These are phyloP conservation scores for Cardamine chenopodiifolia DNA, from an alignment of 345 rosid species.

Conservation along the genomic window DNA sequence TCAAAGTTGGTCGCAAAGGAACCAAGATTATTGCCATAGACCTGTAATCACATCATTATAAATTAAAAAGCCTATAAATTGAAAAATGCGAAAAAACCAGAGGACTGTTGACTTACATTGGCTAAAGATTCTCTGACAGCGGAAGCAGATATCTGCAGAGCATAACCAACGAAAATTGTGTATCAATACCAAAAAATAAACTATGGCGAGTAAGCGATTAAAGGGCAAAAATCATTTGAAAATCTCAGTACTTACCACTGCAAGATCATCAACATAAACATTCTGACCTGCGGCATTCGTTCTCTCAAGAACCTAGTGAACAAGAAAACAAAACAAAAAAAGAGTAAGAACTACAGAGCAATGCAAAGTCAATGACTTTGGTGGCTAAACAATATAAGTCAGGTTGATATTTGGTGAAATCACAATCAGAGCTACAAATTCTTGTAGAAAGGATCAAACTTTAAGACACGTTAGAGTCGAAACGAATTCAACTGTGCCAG, in stretches of 20 bases:
- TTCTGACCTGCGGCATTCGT: conserved; percentile 48
- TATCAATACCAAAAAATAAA: conserved; percentile 1
- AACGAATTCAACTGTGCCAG: background rate
- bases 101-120: conserved; percentile 61
- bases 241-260: conserved; percentile 51
- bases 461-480: conserved; percentile 16
- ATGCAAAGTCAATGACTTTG: conserved; percentile 25
- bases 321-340: conserved; percentile 18
- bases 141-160: conserved; percentile 77
- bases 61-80: background rate
- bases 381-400: background rate
- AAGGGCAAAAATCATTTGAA: background rate
- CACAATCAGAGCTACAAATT: conserved; percentile 11
- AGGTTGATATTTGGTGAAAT: background rate
- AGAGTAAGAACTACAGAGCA: conserved; percentile 4
- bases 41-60: conserved; percentile 52
- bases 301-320: conserved; percentile 69
- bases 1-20: conserved; percentile 71
- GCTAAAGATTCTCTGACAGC: conserved; percentile 87
- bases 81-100: background rate
- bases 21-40: conserved; percentile 70
- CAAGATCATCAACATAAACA: conserved; percentile 66
- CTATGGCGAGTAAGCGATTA: background rate
- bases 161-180: conserved; percentile 1
- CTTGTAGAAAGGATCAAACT: conserved; percentile 24